Evolutionary conservation across 768 basidiomycete genomes (phyloP).

Genomic region (Mycena indigotica): DNA sequence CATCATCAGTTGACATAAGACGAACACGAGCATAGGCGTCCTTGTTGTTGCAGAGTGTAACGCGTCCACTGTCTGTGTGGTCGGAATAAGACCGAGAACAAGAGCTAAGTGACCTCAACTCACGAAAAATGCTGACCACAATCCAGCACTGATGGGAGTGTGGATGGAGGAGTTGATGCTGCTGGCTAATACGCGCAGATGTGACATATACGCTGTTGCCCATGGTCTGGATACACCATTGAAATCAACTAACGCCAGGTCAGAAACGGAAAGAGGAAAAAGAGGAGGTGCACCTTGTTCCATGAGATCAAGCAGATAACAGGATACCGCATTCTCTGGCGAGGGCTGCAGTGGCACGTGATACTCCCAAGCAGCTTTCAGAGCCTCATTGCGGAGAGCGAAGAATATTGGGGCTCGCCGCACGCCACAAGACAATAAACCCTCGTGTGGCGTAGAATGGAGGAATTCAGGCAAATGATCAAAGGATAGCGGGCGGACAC

Average conservation of each 20-base stretch:
- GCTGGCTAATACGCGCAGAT: conserved; percentile 7
- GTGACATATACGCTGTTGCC: conserved; percentile 8
- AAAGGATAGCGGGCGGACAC: conserved; percentile 5
- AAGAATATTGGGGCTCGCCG: conserved; percentile 1
- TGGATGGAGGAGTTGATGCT: not conserved
- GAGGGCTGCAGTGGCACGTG: conserved; percentile 8
- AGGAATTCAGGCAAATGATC: not conserved
- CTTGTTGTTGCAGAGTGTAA: not conserved
- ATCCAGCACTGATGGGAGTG: not conserved
- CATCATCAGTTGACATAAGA: not conserved
- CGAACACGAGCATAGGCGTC: conserved; percentile 9
- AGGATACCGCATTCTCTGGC: conserved; percentile 10
- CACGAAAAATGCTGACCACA: conserved; percentile 13
- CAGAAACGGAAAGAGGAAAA: not conserved
- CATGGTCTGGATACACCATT: not conserved
- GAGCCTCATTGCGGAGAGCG: not conserved
- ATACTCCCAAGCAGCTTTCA: conserved; percentile 9
- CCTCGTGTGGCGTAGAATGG: not conserved
- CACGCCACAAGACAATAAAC: conserved; percentile 4
- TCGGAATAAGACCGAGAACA: too few relatives aligned
- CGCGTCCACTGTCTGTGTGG: conserved; percentile 7
- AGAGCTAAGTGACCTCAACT: not conserved
- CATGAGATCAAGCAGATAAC: conserved; percentile 11
- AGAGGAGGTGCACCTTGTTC: conserved; percentile 1
- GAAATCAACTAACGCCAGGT: not conserved